These are phyloP conservation scores for Fusarium sublunatum DNA, from an alignment of 2,329 filamentous ascomycete genomes.

Conservation along the genomic window DNA sequence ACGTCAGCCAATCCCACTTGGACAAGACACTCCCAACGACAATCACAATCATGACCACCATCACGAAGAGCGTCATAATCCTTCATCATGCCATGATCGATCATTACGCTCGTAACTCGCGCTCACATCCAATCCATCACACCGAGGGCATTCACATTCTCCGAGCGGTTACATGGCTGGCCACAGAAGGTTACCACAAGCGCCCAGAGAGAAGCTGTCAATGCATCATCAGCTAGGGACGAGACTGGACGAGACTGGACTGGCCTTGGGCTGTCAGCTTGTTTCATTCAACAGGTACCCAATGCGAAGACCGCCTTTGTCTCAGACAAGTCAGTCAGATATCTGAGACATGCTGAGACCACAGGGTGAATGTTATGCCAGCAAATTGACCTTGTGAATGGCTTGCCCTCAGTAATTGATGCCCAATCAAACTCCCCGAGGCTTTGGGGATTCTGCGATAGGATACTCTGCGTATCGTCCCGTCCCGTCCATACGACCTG, in stretches of 20 bases:
- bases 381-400: conserved; percentile 9
- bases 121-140: conserved; percentile 14
- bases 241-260: conserved; percentile 10
- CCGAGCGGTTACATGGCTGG: conserved; percentile 6
- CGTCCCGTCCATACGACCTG: conserved; percentile 1
- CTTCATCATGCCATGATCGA: conserved; percentile 14
- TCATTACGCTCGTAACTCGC: conserved; percentile 1
- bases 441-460: conserved; percentile 1
- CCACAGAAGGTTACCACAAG: not conserved
- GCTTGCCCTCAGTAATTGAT: conserved; percentile 7
- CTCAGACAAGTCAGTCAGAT: conserved; percentile 6
- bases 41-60: conserved; percentile 20
- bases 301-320: conserved; percentile 11
- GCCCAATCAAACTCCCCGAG: not conserved
- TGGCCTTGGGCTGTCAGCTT: conserved; percentile 31
- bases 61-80: conserved; percentile 1
- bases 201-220: conserved; percentile 1
- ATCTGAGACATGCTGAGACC: not conserved
- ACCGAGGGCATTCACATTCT: not conserved
- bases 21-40: not conserved
- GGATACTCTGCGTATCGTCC: not conserved
- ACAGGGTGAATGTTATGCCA: not conserved
- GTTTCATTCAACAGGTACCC: conserved; percentile 23
- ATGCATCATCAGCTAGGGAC: conserved; percentile 2
- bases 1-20: not conserved